A percentile compares a stretch with the other conserved stretches of the same genome.
Conservation (phyloP, 257 asterid genomes). For the Nyctanthes arbortristis region DNA sequence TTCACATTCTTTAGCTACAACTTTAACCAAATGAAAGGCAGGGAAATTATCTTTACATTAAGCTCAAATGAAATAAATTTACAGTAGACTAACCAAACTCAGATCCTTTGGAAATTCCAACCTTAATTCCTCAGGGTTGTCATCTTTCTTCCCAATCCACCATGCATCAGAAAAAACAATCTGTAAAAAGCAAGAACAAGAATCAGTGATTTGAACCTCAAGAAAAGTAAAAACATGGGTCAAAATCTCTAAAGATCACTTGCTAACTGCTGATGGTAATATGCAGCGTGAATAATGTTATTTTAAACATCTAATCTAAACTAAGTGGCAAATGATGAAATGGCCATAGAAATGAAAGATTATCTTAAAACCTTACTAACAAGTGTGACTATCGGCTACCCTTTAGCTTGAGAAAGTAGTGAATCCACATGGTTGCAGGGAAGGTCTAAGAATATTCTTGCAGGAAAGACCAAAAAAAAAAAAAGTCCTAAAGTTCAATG, state of each 20-base stretch:
- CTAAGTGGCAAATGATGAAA: background rate
- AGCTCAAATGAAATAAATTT: constrained; percentile 17
- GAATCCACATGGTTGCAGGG: background rate
- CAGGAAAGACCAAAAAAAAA: constrained; percentile 11
- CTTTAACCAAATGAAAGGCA: constrained; percentile 6
- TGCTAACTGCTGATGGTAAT: constrained; percentile 13
- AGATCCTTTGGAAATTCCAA: constrained; percentile 75
- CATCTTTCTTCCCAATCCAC: constrained; percentile 92
- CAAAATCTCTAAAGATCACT: constrained; percentile 1
- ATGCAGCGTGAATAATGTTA: constrained; percentile 7
- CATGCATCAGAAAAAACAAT: constrained; percentile 93
- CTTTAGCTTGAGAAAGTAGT: background rate
- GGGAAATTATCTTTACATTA: constrained; percentile 17
- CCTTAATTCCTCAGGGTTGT: constrained; percentile 77
- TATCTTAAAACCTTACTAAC: background rate
- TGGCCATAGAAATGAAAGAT: background rate
- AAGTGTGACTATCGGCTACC: background rate
- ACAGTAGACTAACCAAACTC: constrained; percentile 48
- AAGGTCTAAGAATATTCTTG: background rate
- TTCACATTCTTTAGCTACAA: background rate
- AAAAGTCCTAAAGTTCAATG: too few relatives aligned
- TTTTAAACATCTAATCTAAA: background rate
- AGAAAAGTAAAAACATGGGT: constrained; percentile 8
- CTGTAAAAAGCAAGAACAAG: constrained; percentile 42
- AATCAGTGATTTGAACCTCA: constrained; percentile 20